Evolutionary conservation across 2,329 filamentous ascomycete species (phyloP).

Genomic region (Colletotrichum musicola): DNA sequence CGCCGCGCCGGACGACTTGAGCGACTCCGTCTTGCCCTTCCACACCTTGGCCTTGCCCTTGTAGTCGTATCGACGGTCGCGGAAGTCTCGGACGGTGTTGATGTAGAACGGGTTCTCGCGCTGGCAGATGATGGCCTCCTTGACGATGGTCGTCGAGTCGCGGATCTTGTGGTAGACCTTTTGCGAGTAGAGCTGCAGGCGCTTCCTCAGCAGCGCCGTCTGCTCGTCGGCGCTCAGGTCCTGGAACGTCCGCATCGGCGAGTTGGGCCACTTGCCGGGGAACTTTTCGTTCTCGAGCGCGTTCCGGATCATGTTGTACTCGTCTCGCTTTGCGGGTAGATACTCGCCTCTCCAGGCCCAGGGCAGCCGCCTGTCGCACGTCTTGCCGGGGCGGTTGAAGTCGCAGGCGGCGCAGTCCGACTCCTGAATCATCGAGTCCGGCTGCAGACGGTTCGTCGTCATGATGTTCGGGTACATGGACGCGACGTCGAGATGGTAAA

Average conservation of each 20-base stretch:
- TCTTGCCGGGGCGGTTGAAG: constrained; percentile 97
- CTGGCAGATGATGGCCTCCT: constrained; percentile 98
- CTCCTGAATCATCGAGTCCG: constrained; percentile 98
- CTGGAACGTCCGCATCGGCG: constrained; percentile 80
- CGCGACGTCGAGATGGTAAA: constrained; percentile 98
- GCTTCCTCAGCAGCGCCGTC: constrained; percentile 82
- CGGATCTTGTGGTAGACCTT: constrained; percentile 99
- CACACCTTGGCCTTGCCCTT: constrained; percentile 98
- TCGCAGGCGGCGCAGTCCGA: constrained; percentile 97
- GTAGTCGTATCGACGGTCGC: constrained; percentile 97
- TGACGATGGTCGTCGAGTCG: constrained; percentile 90
- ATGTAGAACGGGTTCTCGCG: constrained; percentile 99
- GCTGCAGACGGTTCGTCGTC: constrained; percentile 97
- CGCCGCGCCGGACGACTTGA: constrained; percentile 86
- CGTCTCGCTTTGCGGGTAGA: constrained; percentile 92
- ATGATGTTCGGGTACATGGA: constrained; percentile 99
- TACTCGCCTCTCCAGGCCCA: constrained; percentile 99
- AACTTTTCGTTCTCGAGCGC: constrained; percentile 94
- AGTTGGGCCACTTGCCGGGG: constrained; percentile 80
- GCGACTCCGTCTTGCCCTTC: constrained; percentile 93
- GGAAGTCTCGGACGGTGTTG: constrained; percentile 93
- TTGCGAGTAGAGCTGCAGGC: constrained; percentile 92
- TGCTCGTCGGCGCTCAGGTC: constrained; percentile 88
- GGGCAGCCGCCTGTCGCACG: constrained; percentile 91
- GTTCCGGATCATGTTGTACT: constrained; percentile 99